Evolutionary conservation across 164 flowering plant genomes (phyloP).

Genomic region (Euptelea pleiosperma): DNA sequence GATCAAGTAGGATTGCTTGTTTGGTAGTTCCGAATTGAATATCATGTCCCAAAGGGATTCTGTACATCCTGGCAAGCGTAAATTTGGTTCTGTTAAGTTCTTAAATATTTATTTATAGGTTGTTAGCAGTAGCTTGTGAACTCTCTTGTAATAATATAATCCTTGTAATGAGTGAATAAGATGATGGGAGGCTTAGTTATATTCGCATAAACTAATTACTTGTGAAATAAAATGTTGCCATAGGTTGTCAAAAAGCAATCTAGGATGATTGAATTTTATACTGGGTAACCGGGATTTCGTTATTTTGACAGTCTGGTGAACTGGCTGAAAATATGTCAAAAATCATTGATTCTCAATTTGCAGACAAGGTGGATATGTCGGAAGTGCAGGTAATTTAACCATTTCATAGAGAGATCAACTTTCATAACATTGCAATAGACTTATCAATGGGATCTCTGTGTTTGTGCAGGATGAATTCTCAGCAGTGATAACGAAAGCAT

Average conservation of each 20-base stretch:
- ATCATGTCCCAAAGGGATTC: too few species aligned
- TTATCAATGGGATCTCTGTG: background rate
- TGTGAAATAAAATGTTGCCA: background rate
- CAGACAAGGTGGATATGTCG: slow-evolving; percentile 81
- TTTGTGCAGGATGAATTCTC: slow-evolving; percentile 90
- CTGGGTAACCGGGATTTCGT: background rate
- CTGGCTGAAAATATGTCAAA: slow-evolving; percentile 88
- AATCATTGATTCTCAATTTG: slow-evolving; percentile 75
- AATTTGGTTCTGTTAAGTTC: too few species aligned
- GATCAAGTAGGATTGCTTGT: too few species aligned
- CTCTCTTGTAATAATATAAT: too few species aligned
- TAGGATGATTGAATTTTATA: background rate
- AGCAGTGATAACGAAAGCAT: slow-evolving; percentile 82
- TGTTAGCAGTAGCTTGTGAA: too few species aligned
- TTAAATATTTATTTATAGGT: too few species aligned
- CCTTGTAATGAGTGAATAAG: too few species aligned
- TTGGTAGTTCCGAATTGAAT: too few species aligned
- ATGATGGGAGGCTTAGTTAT: too few species aligned
- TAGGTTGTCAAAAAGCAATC: background rate
- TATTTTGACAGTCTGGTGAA: slow-evolving; percentile 67
- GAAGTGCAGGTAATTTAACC: slow-evolving; percentile 73
- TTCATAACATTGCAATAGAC: background rate
- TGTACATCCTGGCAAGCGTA: too few species aligned
- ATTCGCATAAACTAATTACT: too few species aligned
- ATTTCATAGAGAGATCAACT: background rate